Evolutionary conservation across 176 grass and related monocot species (phyloP).

Genomic region (Phoenix roebelenii): DNA sequence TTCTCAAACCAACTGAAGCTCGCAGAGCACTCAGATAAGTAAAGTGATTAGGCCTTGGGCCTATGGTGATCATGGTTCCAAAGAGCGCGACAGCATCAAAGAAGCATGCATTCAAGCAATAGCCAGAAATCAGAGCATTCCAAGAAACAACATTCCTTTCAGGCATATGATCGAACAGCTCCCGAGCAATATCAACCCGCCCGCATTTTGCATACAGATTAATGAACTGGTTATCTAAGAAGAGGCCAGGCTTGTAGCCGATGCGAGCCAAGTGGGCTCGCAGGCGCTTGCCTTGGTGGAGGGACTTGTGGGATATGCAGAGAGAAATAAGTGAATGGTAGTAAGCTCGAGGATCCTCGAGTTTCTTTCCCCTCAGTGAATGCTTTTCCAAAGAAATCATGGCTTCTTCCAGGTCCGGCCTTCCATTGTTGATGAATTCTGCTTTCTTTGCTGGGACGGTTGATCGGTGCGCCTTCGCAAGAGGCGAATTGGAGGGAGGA

Average conservation of each 20-base stretch:
- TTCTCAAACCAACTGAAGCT: constrained; percentile 1
- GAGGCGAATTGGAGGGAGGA: not conserved
- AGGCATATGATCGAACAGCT: constrained; percentile 18
- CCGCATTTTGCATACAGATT: constrained; percentile 19
- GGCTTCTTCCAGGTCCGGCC: not conserved
- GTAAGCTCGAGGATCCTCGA: not conserved
- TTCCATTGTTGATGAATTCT: not conserved
- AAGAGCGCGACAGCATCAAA: constrained; percentile 11
- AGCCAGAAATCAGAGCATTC: constrained; percentile 24
- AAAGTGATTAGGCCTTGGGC: constrained; percentile 9
- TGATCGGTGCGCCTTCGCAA: not conserved
- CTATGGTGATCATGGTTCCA: constrained; percentile 5
- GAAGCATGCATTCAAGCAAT: constrained; percentile 8
- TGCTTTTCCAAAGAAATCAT: constrained; percentile 5
- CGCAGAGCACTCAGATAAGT: constrained; percentile 21
- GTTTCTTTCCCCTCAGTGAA: not conserved
- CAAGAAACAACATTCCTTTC: constrained; percentile 28
- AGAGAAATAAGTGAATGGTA: constrained; percentile 20
- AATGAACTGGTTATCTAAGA: constrained; percentile 28
- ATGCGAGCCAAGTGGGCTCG: constrained; percentile 2
- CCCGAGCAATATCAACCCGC: constrained; percentile 7
- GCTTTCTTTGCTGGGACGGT: not conserved
- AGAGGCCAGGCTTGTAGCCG: not conserved
- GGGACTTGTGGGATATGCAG: constrained; percentile 20
- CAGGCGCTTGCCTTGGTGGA: constrained; percentile 8